Evolutionary conservation across 164 flowering plant species (phyloP).

Genomic region (Vitis vinifera): ASM3070453v1 NC_081810.1:669501-670000

Average conservation of each 20-base stretch:
- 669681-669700: slow-evolving; percentile 55
- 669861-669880: slow-evolving; percentile 54
- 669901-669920: slow-evolving; percentile 34
- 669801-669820: slow-evolving; percentile 88
- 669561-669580: slow-evolving; percentile 94
- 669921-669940: slow-evolving; percentile 27
- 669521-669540: slow-evolving; percentile 94
- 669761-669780: slow-evolving; percentile 69
- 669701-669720: slow-evolving; percentile 51
- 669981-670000: slow-evolving; percentile 83
- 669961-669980: slow-evolving; percentile 87
- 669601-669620: slow-evolving; percentile 89
- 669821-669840: slow-evolving; percentile 67
- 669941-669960: slow-evolving; percentile 47
- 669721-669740: slow-evolving; percentile 76
- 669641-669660: slow-evolving; percentile 63
- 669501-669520: slow-evolving; percentile 92
- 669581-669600: slow-evolving; percentile 88
- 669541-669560: slow-evolving; percentile 76
- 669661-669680: slow-evolving; percentile 50
- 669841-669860: slow-evolving; percentile 48
- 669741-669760: slow-evolving; percentile 98
- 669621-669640: slow-evolving; percentile 82
- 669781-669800: slow-evolving; percentile 69
- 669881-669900: slow-evolving; percentile 46